Base-by-base conservation (phyloP, 345 rosid genomes). In the Acer yangbiense region DNA sequence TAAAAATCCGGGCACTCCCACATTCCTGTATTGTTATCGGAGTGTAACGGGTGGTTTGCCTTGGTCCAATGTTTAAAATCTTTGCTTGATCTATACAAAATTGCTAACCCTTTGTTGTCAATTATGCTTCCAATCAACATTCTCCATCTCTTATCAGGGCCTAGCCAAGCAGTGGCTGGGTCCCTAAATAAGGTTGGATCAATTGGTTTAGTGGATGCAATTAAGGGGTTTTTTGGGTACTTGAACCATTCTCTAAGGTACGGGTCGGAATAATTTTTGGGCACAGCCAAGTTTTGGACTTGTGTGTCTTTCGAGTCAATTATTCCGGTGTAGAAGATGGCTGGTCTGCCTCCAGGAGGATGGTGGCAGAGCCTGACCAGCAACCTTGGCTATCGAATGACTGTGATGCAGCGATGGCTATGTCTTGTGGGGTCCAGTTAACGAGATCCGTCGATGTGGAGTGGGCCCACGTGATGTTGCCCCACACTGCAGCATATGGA, bases 391-490 rank as follows among this genome's bases (percentile, higher is more conserved):
- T 65, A 16, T 90, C 94, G 3, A 78, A 82, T 21, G 76, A n/a
- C 62, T 85, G 74, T 1, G 90, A 75, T 0, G 89, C 86, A 62
- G 29, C 75, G 21, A 89, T 82, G 46, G 92, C 86, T 1, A 75
- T 80, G 50, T 82, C 84, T 16, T 86, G 83, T 25, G 88, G 73
- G 29, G 48, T 46, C 92, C 94, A 87, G 44, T 89, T 89, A 60
- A 90, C 75, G 23, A 90, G 87, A 78, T 89, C 94, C 54, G 63
- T 84, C 1, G 94, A 89, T 9, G 85, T 82, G 1, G 94, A 89
- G 63, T 89, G 94, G 20, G 88, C 94, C 94, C 92, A 88, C 27
- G 83, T 84, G 35, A 89, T 90, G 80, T 90, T 90, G 5, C 92
- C 92, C 88, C 89, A 86, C 1, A 84, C 88, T 2, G 88, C 82